A percentile compares a stretch with the other conserved stretches of the same genome.
These are phyloP conservation scores for Candida albicans DNA, from an alignment of 1,139 yeast genomes.

Conservation along the genomic window DNA sequence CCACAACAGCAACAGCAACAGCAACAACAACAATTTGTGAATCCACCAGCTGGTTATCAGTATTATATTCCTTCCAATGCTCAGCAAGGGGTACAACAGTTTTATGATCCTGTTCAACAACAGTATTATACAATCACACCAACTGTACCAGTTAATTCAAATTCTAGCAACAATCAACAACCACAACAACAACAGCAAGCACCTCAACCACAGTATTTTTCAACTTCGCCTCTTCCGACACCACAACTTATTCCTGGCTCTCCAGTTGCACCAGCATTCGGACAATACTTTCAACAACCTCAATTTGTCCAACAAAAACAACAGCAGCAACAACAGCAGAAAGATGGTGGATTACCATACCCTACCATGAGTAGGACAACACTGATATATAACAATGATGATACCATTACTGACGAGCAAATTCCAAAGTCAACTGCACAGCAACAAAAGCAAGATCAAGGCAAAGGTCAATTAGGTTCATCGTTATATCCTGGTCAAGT, in stretches of 20 bases:
- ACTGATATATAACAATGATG: constrained; percentile 6
- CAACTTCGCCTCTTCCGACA: constrained; percentile 34
- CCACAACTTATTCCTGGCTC: constrained; percentile 13
- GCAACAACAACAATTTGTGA: constrained; percentile 6
- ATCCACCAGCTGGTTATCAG: constrained; percentile 20
- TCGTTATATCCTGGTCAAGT: not conserved
- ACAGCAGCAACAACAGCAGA: constrained; percentile 11
- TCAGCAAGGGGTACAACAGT: constrained; percentile 38
- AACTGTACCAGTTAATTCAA: constrained; percentile 34
- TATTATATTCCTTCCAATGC: constrained; percentile 21
- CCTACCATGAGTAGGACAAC: constrained; percentile 10
- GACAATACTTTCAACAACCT: constrained; percentile 10
- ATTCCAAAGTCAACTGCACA: not conserved
- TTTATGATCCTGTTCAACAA: constrained; percentile 49
- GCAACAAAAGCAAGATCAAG: not conserved
- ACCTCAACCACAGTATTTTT: constrained; percentile 42
- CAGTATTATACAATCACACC: constrained; percentile 47
- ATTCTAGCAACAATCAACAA: constrained; percentile 23
- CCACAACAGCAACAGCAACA: constrained; percentile 1
- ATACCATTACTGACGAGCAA: constrained; percentile 3
- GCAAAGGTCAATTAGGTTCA: not conserved
- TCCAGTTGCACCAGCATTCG: constrained; percentile 11
- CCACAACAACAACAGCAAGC: constrained; percentile 13
- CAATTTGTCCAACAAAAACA: constrained; percentile 10
- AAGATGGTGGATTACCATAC: constrained; percentile 12